Percentiles rank a stretch among this genome's conserved stretches.
Evolutionary conservation across 371 early-diverging fungal genomes (phyloP).

Genomic region (Rhizopus sp.): DNA sequence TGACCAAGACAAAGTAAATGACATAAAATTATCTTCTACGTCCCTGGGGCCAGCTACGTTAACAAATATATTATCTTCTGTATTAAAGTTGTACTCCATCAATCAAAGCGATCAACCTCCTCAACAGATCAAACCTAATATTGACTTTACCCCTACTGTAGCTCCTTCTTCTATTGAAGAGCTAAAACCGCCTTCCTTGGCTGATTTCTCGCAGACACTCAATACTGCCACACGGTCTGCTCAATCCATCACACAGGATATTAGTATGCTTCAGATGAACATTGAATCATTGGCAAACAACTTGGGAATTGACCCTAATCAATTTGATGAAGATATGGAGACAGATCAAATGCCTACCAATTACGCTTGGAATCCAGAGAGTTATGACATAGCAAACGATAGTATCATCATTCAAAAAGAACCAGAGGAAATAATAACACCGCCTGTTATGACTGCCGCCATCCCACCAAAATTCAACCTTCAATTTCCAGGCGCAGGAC

Average conservation of each 20-base stretch:
- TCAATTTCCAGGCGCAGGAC: background rate
- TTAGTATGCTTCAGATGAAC: conserved; percentile 29
- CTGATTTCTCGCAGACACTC: conserved; percentile 9
- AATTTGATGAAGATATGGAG: conserved; percentile 10
- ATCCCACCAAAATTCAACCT: background rate
- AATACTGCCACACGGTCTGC: conserved; percentile 30
- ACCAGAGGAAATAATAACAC: no score
- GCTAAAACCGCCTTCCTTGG: background rate
- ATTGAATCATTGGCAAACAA: conserved; percentile 33
- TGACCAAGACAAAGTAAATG: conserved; percentile 5
- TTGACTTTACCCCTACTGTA: background rate
- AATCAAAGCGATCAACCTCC: background rate
- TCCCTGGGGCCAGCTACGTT: conserved; percentile 13
- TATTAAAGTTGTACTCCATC: conserved; percentile 17
- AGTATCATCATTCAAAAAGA: no score
- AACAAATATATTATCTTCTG: conserved; percentile 23
- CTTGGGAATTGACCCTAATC: conserved; percentile 31
- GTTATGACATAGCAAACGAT: no score
- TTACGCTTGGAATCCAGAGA: no score
- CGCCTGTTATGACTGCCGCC: background rate
- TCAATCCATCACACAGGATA: conserved; percentile 32
- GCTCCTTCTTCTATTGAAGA: background rate
- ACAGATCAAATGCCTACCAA: background rate
- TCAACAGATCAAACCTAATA: background rate
- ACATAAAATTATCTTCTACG: conserved; percentile 7